These are phyloP conservation scores for Metarhizium guizhouense DNA, from an alignment of 2,329 filamentous ascomycete species.

Conservation along the genomic window DNA sequence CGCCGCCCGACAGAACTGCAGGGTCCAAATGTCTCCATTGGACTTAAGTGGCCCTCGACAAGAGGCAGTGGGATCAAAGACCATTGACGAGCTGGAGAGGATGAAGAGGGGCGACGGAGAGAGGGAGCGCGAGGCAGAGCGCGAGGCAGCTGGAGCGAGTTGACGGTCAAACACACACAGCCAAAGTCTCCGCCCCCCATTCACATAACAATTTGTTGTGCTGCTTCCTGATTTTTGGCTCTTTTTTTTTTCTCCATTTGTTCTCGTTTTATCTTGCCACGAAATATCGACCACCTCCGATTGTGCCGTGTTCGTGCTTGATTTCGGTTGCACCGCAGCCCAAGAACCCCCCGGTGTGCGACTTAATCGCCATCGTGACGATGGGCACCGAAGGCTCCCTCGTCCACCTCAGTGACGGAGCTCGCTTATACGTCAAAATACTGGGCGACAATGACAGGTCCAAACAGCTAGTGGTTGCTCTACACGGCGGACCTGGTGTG, in stretches of 20 bases:
- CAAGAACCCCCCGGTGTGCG: not conserved
- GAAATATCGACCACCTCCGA: not conserved
- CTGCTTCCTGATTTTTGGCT: not conserved
- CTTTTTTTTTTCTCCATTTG: not conserved
- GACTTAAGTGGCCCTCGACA: not conserved
- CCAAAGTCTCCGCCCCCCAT: not conserved
- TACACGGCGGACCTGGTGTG: constrained; percentile 15
- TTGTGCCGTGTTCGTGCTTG: not conserved
- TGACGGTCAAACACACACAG: no score
- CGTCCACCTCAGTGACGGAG: constrained; percentile 14
- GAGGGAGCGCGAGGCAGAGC: not conserved
- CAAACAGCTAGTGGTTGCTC: constrained; percentile 13
- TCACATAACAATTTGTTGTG: not conserved
- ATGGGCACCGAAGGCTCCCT: not conserved
- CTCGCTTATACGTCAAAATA: constrained; percentile 9
- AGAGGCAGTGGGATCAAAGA: not conserved
- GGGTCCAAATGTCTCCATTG: not conserved
- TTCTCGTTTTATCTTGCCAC: not conserved
- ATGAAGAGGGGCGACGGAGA: no score
- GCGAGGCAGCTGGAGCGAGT: not conserved
- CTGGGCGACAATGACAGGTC: constrained; percentile 9
- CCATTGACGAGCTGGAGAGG: no score
- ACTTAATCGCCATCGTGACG: not conserved
- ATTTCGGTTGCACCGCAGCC: not conserved
- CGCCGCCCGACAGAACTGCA: not conserved